phyloP scores from a whole-genome alignment of 2,329 filamentous ascomycete species.

The Ceratocystis papillata region DNA sequence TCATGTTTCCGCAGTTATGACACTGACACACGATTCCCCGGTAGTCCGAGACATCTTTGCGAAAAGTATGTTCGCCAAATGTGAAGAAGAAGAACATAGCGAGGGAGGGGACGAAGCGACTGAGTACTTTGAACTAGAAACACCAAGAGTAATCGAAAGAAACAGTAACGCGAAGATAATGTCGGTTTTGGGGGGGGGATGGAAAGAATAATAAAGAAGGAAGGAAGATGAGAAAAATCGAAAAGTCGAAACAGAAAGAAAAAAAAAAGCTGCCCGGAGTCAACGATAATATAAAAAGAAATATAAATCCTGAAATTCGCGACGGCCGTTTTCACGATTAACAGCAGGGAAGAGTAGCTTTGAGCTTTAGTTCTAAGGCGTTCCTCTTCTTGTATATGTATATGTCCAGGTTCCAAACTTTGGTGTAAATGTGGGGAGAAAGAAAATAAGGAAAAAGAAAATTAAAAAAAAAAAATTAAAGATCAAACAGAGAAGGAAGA shows the following conservation, averaged over 20 bases:
- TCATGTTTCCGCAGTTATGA: conserved; percentile 56
- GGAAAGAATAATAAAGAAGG: neutral
- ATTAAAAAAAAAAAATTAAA: neutral
- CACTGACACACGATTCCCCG: conserved; percentile 52
- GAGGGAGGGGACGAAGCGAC: neutral
- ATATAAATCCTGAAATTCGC: conserved; percentile 6
- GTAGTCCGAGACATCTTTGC: conserved; percentile 49
- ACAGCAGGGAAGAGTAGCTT: neutral
- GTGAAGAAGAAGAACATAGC: conserved; percentile 53
- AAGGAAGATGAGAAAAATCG: neutral
- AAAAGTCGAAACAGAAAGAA: neutral
- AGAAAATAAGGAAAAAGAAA: neutral
- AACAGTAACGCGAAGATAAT: neutral
- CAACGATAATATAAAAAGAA: conserved; percentile 5
- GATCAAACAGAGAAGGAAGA: neutral
- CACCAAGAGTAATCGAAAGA: neutral
- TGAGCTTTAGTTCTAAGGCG: neutral
- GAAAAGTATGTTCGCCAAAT: conserved; percentile 52
- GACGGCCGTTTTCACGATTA: neutral
- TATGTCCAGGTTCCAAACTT: neutral
- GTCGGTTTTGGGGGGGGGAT: neutral
- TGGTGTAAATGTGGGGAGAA: conserved; percentile 9
- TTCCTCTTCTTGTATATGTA: neutral
- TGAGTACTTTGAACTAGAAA: neutral
- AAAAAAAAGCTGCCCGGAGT: neutral